Evolutionary conservation across 148 eudicot genomes (phyloP), one percentile per base, ranked within the genome.

Genomic region (Rhododendron kiyosumense): DNA sequence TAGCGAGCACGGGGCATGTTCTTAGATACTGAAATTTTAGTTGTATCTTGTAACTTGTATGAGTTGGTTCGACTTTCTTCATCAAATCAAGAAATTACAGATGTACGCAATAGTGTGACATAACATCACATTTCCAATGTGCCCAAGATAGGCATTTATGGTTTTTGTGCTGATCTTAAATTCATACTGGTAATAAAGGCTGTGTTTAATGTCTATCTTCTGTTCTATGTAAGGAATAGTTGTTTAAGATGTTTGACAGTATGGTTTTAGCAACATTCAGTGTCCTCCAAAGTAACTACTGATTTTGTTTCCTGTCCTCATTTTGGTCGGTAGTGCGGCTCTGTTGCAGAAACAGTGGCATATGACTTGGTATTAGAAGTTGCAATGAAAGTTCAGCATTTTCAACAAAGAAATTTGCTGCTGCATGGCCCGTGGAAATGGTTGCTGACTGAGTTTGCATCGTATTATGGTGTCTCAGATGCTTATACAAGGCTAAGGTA

Each of bases 331-430:
- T 71, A 94, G 98, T 94, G 98, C 65, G 96, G 95, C 83, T 92
- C 96, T 85, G 96, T 97, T 88, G 98, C 98, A 67, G 99, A 97
- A 88, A 97, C 99, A 30, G 97, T 97, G 15, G 99, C 98, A 20
- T 97, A 97, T 84, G 99, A 97, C 87, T 78, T 93, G 82, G 98
- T 88, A 84, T 83, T 97, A 85, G 99, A 97, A 93, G 92, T 95
- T 79, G 99, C 98, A 71, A 93, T 97, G 99, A 97, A 94, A 91
- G 90, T 92, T 79, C 98, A 95, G 85, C 93, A 93, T 84, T 97
- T 97, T 92, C 99, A 93, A 84, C 98, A 93, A 83, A 92, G 99
- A 87, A 92, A 93, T 87, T 85, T 97, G 45, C 78, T 91, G 85
- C 88, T 95, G 83, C 93, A 93, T 89, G 98, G 98, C 45, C 91